Evolutionary conservation across 495 filamentous ascomycete species (phyloP).

Genomic region (Thermothielavioides terrestris): DNA sequence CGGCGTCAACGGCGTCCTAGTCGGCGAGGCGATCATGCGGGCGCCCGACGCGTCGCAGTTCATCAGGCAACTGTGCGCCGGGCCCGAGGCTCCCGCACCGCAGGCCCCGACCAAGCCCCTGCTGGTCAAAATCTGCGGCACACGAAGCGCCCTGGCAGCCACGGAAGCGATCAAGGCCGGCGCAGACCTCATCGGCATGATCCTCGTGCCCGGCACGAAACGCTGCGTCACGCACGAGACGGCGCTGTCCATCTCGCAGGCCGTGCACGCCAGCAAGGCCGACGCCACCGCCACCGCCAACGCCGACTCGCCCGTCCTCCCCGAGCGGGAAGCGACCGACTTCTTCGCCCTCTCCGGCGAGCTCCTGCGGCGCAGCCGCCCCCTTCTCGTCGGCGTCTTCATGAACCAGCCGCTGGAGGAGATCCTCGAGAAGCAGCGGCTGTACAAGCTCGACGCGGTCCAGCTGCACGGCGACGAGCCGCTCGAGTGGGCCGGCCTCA

Average conservation of each 20-base stretch:
- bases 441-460: conserved; percentile 77
- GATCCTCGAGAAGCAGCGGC: conserved; percentile 62
- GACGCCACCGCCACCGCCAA: conserved; percentile 44
- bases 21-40: conserved; percentile 94
- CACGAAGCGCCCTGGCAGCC: conserved; percentile 73
- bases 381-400: conserved; percentile 89
- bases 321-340: conserved; percentile 32
- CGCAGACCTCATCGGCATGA: conserved; percentile 88
- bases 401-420: conserved; percentile 80
- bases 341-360: conserved; percentile 36
- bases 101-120: conserved; percentile 29
- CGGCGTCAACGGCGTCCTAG: conserved; percentile 84
- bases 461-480: conserved; percentile 91
- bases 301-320: conserved; percentile 3
- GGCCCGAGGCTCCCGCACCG: conserved; percentile 27
- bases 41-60: conserved; percentile 70
- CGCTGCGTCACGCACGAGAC: conserved; percentile 68
- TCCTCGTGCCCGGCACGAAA: conserved; percentile 71
- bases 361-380: conserved; percentile 38
- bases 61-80: conserved; percentile 69
- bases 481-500: conserved; percentile 76
- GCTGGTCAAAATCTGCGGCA: conserved; percentile 96
- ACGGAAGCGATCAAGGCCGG: conserved; percentile 74
- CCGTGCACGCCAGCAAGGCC: conserved; percentile 46
- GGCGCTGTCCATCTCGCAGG: conserved; percentile 69